Conservation (phyloP, 495 filamentous ascomycete genomes). For the Letharia columbiana region DNA sequence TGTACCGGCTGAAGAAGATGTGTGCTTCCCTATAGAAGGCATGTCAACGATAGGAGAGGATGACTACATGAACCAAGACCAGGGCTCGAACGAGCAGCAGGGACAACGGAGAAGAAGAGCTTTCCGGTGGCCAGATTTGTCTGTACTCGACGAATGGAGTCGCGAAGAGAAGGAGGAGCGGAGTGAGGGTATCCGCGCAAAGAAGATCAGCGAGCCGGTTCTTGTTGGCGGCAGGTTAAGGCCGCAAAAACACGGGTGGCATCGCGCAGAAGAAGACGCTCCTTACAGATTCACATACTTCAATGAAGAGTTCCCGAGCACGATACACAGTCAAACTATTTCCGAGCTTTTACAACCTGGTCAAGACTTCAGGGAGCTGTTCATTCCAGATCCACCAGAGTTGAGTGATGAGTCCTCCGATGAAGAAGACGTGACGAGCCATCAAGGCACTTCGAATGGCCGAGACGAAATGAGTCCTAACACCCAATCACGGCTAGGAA, state of each 20-base stretch:
- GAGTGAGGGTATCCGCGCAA: constrained; percentile 75
- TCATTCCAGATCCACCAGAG: constrained; percentile 64
- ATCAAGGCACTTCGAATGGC: constrained; percentile 32
- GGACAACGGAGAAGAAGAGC: constrained; percentile 46
- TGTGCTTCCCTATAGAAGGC: constrained; percentile 80
- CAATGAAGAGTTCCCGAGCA: constrained; percentile 90
- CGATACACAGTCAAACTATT: constrained; percentile 90
- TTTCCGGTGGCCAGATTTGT: constrained; percentile 59
- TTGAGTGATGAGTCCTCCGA: constrained; percentile 55
- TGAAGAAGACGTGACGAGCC: constrained; percentile 40
- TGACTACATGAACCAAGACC: constrained; percentile 44
- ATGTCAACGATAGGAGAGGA: constrained; percentile 75
- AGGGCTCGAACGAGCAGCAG: constrained; percentile 29
- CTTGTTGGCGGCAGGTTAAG: constrained; percentile 81
- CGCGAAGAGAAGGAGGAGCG: constrained; percentile 82
- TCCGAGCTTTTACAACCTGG: constrained; percentile 84
- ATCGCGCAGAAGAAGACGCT: constrained; percentile 76
- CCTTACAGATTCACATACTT: constrained; percentile 98
- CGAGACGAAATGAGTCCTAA: constrained; percentile 25
- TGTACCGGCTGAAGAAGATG: constrained; percentile 67
- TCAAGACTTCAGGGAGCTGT: constrained; percentile 72
- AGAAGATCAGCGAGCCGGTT: constrained; percentile 88
- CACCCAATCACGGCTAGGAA: constrained; percentile 22
- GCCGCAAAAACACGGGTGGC: constrained; percentile 73
- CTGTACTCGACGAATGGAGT: constrained; percentile 83